Conservation (phyloP, 805 yeast species). For the Saccharomyces jurei region DNA sequence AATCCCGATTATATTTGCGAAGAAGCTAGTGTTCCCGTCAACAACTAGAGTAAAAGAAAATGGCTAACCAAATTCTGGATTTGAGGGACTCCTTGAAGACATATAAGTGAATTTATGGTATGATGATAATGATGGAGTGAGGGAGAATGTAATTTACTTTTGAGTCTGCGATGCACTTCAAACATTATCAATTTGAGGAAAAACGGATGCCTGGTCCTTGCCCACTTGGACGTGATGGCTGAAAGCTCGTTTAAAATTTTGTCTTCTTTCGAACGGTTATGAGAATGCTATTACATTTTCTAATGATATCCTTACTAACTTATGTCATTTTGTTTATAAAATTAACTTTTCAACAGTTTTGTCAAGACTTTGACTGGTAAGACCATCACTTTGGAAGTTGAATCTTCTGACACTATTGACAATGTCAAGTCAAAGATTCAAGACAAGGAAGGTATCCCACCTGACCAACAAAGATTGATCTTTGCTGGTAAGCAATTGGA, state of each 20-base stretch:
- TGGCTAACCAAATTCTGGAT: background rate
- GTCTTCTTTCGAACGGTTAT: background rate
- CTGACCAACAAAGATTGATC: constrained; percentile 98
- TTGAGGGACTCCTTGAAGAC: background rate
- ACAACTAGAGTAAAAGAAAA: background rate
- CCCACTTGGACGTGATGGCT: background rate
- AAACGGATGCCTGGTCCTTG: no score
- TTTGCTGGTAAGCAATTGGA: constrained; percentile 99
- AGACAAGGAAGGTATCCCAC: constrained; percentile 99
- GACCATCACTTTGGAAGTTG: constrained; percentile 97
- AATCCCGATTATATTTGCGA: background rate
- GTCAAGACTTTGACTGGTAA: constrained; percentile 84
- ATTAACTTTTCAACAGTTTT: constrained; percentile 37
- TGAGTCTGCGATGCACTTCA: background rate
- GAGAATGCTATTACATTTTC: background rate
- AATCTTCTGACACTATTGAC: constrained; percentile 97
- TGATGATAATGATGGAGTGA: background rate
- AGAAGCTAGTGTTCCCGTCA: background rate
- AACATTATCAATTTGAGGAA: background rate
- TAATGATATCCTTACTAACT: background rate
- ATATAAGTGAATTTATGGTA: background rate
- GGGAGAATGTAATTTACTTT: background rate
- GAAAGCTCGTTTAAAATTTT: background rate
- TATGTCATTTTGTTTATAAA: background rate
- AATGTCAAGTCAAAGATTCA: constrained; percentile 97